phyloP scores from a whole-genome alignment of 2,329 filamentous ascomycete species.

The Simplicillium aogashimaense region DNA sequence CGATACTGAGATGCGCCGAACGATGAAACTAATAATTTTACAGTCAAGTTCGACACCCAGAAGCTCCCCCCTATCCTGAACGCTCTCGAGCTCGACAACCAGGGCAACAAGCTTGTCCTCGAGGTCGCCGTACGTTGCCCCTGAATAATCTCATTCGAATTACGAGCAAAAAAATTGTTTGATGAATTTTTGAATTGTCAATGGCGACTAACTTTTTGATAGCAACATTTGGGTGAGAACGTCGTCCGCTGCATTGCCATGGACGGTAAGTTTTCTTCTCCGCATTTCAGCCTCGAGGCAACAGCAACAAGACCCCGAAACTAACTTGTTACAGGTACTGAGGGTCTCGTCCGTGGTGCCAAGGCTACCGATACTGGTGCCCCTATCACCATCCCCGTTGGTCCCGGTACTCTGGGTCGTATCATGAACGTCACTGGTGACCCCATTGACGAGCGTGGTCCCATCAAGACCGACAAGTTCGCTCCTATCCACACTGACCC shows the following conservation, averaged over 20 bases:
- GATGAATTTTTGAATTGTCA: background rate
- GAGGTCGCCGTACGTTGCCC: conserved; percentile 75
- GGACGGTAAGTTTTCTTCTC: conserved; percentile 66
- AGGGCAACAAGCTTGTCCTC: conserved; percentile 86
- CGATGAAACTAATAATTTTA: conserved; percentile 19
- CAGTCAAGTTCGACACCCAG: conserved; percentile 94
- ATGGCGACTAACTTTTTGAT: conserved; percentile 25
- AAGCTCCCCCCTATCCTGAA: conserved; percentile 97
- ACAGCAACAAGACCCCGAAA: background rate
- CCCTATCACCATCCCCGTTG: conserved; percentile 95
- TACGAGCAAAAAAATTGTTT: no score
- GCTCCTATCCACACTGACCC: conserved; percentile 90
- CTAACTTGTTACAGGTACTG: conserved; percentile 59
- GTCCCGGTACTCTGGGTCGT: conserved; percentile 85
- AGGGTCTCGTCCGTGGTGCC: conserved; percentile 94
- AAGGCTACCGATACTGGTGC: conserved; percentile 79
- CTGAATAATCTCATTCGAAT: background rate
- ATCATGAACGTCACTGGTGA: conserved; percentile 99
- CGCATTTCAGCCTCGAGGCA: background rate
- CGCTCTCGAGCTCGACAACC: conserved; percentile 84
- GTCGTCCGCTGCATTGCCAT: conserved; percentile 99
- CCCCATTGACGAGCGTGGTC: conserved; percentile 98
- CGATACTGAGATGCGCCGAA: background rate
- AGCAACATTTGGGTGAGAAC: conserved; percentile 99
- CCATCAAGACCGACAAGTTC: conserved; percentile 85